A percentile compares a stretch with the other conserved stretches of the same genome.
phyloP scores from a whole-genome alignment of 2,329 filamentous ascomycete species.

The Pestalotiopsis sp. region DNA sequence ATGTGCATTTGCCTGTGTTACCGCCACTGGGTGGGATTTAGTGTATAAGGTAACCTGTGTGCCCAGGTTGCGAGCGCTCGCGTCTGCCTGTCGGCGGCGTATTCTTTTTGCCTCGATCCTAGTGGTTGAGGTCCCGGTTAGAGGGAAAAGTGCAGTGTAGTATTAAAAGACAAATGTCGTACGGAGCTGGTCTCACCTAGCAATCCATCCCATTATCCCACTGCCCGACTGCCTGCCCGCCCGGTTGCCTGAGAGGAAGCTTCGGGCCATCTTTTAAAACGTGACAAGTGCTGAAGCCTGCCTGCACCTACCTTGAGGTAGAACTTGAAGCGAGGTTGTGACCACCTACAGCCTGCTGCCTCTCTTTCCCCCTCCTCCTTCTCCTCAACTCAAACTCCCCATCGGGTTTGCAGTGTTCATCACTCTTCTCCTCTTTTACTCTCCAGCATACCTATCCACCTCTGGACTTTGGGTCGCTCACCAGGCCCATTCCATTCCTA shows the following conservation, averaged over 20 bases:
- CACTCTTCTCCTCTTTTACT: background rate
- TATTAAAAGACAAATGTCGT: background rate
- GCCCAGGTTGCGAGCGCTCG: background rate
- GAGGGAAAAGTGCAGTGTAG: background rate
- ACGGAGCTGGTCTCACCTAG: background rate
- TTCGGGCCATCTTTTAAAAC: background rate
- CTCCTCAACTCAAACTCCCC: constrained; percentile 3
- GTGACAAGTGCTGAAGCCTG: background rate
- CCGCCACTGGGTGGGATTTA: background rate
- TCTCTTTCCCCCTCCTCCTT: background rate
- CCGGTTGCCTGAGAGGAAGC: background rate
- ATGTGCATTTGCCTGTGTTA: background rate
- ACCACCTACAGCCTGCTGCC: background rate
- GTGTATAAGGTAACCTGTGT: background rate
- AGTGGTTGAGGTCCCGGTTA: background rate
- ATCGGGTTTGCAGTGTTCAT: background rate
- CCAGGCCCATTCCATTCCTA: background rate
- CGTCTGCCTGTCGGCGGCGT: constrained; percentile 7
- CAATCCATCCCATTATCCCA: no score
- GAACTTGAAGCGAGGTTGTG: constrained; percentile 4
- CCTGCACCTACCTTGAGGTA: background rate
- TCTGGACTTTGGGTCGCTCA: background rate
- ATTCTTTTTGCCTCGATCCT: background rate
- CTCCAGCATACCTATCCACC: background rate
- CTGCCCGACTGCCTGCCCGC: background rate